Evolutionary conservation across 75 land plant species (phyloP).

Genomic region (Gnetum montanum): DNA sequence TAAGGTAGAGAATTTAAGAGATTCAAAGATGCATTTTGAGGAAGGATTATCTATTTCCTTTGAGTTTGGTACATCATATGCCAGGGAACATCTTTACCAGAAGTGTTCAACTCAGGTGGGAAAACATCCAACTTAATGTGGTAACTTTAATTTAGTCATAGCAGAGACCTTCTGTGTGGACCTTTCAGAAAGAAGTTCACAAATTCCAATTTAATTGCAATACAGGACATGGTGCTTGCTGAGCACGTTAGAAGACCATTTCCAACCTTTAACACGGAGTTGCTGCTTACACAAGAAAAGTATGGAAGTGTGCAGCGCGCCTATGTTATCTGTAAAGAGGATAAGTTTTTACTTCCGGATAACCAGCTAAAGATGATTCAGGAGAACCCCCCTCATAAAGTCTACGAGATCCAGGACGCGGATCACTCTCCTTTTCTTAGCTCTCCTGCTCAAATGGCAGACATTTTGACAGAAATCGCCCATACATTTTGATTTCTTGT

Average conservation of each 20-base stretch:
- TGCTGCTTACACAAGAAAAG: slow-evolving; percentile 1
- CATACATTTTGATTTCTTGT: no score
- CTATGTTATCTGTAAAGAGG: slow-evolving; percentile 15
- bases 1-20: no score
- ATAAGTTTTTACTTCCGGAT: slow-evolving; percentile 1
- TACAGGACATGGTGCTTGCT: background rate
- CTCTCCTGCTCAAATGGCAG: slow-evolving; percentile 11
- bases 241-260: background rate
- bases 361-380: slow-evolving; percentile 22
- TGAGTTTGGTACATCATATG: background rate
- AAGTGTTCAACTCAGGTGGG: slow-evolving; percentile 4
- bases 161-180: background rate
- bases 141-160: background rate
- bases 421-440: slow-evolving; percentile 20
- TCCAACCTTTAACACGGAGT: background rate
- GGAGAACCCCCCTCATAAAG: slow-evolving; percentile 1
- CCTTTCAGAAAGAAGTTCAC: background rate
- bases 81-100: slow-evolving; percentile 2
- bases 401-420: slow-evolving; percentile 7
- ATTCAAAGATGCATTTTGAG: no score
- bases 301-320: slow-evolving; percentile 16
- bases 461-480: slow-evolving; percentile 12
- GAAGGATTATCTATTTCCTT: no score
- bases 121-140: background rate
- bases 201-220: slow-evolving; percentile 1